Evolutionary conservation across 2,329 filamentous ascomycete species (phyloP).

Genomic region (Monosporascus sp.): DNA sequence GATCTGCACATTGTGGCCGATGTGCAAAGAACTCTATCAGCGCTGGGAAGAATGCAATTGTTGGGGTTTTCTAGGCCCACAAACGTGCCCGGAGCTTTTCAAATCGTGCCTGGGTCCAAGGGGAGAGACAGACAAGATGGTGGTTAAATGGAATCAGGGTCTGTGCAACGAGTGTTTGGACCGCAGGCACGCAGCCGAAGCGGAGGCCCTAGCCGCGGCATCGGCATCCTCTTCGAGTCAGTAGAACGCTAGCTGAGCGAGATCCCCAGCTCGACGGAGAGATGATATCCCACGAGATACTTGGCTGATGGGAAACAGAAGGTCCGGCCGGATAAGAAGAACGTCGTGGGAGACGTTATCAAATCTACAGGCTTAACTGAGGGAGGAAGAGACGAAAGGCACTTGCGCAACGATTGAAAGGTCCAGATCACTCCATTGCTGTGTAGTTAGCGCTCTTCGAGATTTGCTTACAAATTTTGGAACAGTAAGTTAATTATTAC

Average conservation of each 20-base stretch:
- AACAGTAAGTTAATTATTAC: too few relatives aligned
- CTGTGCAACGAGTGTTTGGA: conserved; percentile 31
- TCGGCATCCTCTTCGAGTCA: conserved; percentile 12
- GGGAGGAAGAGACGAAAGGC: too few relatives aligned
- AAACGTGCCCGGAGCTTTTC: conserved; percentile 26
- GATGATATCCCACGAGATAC: neutral
- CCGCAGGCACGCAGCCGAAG: conserved; percentile 15
- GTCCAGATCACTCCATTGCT: too few relatives aligned
- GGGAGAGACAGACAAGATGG: conserved; percentile 27
- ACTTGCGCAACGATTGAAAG: too few relatives aligned
- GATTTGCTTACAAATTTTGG: too few relatives aligned
- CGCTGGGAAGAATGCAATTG: conserved; percentile 27
- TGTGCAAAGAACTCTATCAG: conserved; percentile 30
- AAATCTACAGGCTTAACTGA: too few relatives aligned
- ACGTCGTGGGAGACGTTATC: too few relatives aligned
- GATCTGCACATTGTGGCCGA: conserved; percentile 6
- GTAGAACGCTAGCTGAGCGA: conserved; percentile 8
- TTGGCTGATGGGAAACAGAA: too few relatives aligned
- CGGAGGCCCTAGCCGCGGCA: conserved; percentile 13
- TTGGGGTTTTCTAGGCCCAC: conserved; percentile 27
- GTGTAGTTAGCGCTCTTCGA: too few relatives aligned
- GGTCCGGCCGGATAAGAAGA: too few relatives aligned
- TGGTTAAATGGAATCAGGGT: conserved; percentile 27
- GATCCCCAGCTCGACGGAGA: neutral
- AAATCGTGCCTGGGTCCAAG: conserved; percentile 27